Evolutionary conservation across 2,329 filamentous ascomycete genomes (phyloP).

Genomic region (Alternaria sp.): DNA sequence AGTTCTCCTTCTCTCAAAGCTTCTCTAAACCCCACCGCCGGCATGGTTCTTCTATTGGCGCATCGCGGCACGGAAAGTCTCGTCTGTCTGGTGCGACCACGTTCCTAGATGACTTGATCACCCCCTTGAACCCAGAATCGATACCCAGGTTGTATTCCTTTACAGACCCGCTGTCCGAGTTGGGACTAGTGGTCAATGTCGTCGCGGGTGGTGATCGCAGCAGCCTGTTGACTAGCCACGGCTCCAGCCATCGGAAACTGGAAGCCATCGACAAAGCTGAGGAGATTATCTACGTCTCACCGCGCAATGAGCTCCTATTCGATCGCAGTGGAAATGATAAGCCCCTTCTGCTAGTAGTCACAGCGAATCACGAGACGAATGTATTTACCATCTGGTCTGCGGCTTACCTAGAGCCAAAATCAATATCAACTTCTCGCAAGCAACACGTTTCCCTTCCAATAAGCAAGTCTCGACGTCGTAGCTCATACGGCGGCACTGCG

Average conservation of each 20-base stretch:
- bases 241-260: conserved; percentile 48
- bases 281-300: conserved; percentile 84
- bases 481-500: conserved; percentile 64
- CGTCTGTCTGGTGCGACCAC: conserved; percentile 32
- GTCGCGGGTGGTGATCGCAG: conserved; percentile 40
- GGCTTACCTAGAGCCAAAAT: conserved; percentile 76
- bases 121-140: conserved; percentile 53
- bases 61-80: conserved; percentile 33
- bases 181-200: conserved; percentile 76
- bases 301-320: conserved; percentile 64
- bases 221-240: conserved; percentile 40
- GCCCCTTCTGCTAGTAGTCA: conserved; percentile 77
- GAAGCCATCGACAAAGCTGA: conserved; percentile 78
- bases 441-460: conserved; percentile 50
- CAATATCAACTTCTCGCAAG: conserved; percentile 55
- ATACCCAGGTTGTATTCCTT: conserved; percentile 83
- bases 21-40: conserved; percentile 45
- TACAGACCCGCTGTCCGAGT: conserved; percentile 83
- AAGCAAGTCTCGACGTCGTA: conserved; percentile 67
- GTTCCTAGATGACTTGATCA: conserved; percentile 47
- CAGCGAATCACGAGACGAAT: conserved; percentile 78
- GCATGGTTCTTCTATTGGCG: conserved; percentile 40
- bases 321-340: conserved; percentile 56
- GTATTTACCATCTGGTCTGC: conserved; percentile 87
- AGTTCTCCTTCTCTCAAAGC: conserved; percentile 59